Conservation (phyloP, 345 rosid species). For the Syzygium grande region DNA sequence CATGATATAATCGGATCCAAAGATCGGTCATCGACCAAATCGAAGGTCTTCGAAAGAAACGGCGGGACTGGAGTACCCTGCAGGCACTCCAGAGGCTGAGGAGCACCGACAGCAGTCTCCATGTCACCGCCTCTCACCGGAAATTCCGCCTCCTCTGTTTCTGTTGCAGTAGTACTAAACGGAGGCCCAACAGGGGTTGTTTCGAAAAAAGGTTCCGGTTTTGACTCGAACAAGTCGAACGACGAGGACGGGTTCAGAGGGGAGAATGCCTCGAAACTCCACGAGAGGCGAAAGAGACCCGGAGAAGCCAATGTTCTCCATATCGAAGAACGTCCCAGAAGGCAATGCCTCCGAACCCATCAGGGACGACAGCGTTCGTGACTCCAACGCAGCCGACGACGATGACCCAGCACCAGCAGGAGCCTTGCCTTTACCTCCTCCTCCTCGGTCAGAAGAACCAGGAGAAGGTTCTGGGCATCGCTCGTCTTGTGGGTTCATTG, state of each 20-base stretch:
- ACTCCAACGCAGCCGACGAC: background rate
- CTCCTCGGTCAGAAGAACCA: background rate
- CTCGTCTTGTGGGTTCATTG: background rate
- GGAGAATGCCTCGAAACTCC: constrained; percentile 10
- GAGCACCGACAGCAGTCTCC: constrained; percentile 10
- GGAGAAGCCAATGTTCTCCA: constrained; percentile 18
- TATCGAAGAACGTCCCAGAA: constrained; percentile 11
- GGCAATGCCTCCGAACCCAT: constrained; percentile 11
- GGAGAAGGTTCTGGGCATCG: background rate
- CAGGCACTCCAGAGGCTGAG: constrained; percentile 51
- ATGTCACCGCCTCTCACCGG: background rate
- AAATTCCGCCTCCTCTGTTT: background rate
- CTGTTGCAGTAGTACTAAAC: background rate
- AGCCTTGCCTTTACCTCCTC: background rate
- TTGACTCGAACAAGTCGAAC: background rate
- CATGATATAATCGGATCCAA: constrained; percentile 84
- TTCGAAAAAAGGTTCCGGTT: constrained; percentile 4
- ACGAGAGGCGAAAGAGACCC: background rate
- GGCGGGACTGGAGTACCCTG: constrained; percentile 69
- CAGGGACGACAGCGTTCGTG: background rate
- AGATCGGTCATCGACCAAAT: constrained; percentile 68
- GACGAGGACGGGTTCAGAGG: constrained; percentile 10
- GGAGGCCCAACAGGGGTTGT: background rate
- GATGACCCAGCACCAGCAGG: background rate
- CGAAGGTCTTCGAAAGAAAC: constrained; percentile 76